Base-by-base conservation (phyloP, 106 monocot species). In the Chionographis japonica region DNA sequence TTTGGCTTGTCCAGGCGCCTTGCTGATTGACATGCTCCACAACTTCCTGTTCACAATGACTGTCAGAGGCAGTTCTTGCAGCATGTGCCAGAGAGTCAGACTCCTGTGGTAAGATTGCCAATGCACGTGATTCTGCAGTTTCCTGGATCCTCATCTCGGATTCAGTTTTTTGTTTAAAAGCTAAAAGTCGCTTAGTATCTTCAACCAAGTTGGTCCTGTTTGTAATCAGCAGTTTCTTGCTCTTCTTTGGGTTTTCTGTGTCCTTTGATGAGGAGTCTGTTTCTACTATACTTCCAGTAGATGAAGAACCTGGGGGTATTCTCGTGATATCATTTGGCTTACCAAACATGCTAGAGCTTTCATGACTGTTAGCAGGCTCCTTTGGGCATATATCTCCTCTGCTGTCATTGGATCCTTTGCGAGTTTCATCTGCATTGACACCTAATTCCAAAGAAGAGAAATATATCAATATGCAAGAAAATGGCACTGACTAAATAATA, bases 241-340 rank as follows among this genome's bases (percentile, higher is more conserved):
- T 73, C 50, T 83, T 82, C 64, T 66, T 94, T n/a, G 66, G 39
- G 42, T 72, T 75, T 50, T 90, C 88, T 63, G 73, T 51, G 35
- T 81, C 83, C 63, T 78, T 86, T 42, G 72, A 85, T 66, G 79
- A 81, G 19, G 72, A 84, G 39, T 84, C 86, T 59, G 66, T 76
- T 66, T 97, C 89, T 10, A 77, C 63, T 41, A 80, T 60, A 60
- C 65, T 86, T 52, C 75, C 95, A 72, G 85, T 54, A 76, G 91
- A 83, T 66, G 77, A 67, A 40, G 68, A 63, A 70, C 68, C 51
- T 10, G 54, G 56, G 59, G 68, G 68, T 42, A 60, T 54, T 67
- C 71, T 73, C 11, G 63, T 38, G 46, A 63, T 43, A 68, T 92
- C 80, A 81, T 41, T 83, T 71, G 52, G 58, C 65, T 68, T 78